phyloP scores from a whole-genome alignment of 768 basidiomycete species.

The Lentinula guzmanii region DNA sequence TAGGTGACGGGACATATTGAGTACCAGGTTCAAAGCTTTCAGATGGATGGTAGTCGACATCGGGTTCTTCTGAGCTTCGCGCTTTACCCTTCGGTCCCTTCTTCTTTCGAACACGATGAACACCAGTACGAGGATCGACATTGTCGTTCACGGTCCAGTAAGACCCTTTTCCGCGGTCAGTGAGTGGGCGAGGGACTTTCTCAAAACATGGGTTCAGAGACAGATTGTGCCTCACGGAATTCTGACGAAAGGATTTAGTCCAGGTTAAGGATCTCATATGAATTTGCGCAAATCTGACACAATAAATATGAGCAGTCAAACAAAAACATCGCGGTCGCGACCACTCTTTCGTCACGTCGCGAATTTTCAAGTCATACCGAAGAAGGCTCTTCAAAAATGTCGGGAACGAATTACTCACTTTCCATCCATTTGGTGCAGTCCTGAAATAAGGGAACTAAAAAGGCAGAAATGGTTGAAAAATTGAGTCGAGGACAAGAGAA shows the following conservation, averaged over 20 bases:
- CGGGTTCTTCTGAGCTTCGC: constrained; percentile 38
- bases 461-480: constrained; percentile 11
- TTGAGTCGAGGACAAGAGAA: not conserved
- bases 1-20: constrained; percentile 51
- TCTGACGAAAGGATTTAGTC: constrained; percentile 36
- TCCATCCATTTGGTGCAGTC: constrained; percentile 86
- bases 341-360: constrained; percentile 3
- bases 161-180: constrained; percentile 85
- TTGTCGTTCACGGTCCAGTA: constrained; percentile 93
- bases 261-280: constrained; percentile 3
- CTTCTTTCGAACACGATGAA: constrained; percentile 86
- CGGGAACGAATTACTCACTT: constrained; percentile 47
- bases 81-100: constrained; percentile 58
- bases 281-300: constrained; percentile 29
- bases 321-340: constrained; percentile 59
- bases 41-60: constrained; percentile 59
- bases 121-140: constrained; percentile 84
- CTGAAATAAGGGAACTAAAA: constrained; percentile 83
- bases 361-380: not conserved
- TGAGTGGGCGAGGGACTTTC: constrained; percentile 87
- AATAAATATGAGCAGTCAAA: constrained; percentile 62
- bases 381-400: not conserved
- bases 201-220: constrained; percentile 89
- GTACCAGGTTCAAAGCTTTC: constrained; percentile 52
- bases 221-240: constrained; percentile 86